Percentiles rank a stretch among this genome's conserved stretches.
These are phyloP conservation scores for Sordaria brevicollis DNA, from an alignment of 495 filamentous ascomycete genomes.

Conservation along the genomic window DNA sequence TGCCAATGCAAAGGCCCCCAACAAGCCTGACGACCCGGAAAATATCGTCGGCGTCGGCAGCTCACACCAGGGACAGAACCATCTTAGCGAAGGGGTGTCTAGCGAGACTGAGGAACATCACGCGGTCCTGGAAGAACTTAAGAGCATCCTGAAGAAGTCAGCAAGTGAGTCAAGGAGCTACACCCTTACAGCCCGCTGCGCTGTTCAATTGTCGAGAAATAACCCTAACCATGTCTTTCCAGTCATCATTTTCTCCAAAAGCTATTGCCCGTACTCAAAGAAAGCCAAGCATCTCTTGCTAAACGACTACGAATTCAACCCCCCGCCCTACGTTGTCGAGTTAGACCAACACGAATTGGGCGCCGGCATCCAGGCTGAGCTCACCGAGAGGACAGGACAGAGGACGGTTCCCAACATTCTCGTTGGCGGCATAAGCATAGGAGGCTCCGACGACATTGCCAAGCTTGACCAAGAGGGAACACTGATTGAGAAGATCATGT, in stretches of 20 bases:
- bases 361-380: conserved; percentile 50
- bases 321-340: conserved; percentile 80
- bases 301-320: conserved; percentile 70
- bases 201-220: neutral
- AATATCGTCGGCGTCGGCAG: conserved; percentile 40
- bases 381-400: conserved; percentile 65
- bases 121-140: conserved; percentile 52
- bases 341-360: conserved; percentile 76
- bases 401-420: conserved; percentile 87
- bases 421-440: conserved; percentile 78
- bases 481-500: conserved; percentile 60
- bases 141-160: conserved; percentile 66
- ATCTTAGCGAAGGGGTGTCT: conserved; percentile 21
- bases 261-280: conserved; percentile 77
- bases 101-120: conserved; percentile 46
- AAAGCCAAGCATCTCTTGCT: conserved; percentile 76
- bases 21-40: conserved; percentile 41
- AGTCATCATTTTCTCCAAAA: conserved; percentile 95
- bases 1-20: conserved; percentile 40
- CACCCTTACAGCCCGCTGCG: neutral
- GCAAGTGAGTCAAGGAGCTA: conserved; percentile 50
- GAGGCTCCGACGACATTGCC: conserved; percentile 78
- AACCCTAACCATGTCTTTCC: conserved; percentile 12
- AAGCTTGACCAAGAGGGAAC: conserved; percentile 58
- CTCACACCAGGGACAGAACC: conserved; percentile 56